phyloP scores from a whole-genome alignment of 129 eudicot species.

The Helianthus tuberosus region DNA sequence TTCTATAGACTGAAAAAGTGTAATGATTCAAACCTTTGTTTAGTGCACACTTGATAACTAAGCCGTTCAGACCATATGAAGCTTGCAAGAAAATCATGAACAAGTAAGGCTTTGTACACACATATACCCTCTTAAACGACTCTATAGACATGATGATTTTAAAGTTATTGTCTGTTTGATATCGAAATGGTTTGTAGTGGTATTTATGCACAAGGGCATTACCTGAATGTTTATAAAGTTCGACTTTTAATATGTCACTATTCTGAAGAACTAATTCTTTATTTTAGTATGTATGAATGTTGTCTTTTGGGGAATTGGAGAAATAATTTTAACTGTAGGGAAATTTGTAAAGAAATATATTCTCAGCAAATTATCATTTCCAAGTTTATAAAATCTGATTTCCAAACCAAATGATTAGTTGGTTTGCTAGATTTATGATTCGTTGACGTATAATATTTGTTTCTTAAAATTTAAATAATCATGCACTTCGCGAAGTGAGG shows the following conservation, averaged over 20 bases:
- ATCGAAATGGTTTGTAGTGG: background rate
- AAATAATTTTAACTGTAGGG: background rate
- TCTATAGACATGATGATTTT: conserved; percentile 25
- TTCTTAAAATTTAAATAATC: background rate
- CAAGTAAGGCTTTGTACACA: conserved; percentile 14
- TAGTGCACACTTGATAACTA: conserved; percentile 30
- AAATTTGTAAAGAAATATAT: background rate
- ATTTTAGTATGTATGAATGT: no score
- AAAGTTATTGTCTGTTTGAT: background rate
- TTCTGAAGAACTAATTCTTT: no score
- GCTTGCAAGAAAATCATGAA: conserved; percentile 31
- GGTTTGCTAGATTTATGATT: no score
- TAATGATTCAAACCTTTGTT: conserved; percentile 36
- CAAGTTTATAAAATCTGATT: no score
- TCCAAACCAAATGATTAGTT: no score
- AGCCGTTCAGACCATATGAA: conserved; percentile 26
- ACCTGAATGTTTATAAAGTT: conserved; percentile 1
- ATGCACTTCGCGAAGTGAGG: background rate
- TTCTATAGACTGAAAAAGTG: conserved; percentile 28
- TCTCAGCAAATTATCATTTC: background rate
- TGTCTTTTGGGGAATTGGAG: background rate
- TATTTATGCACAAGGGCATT: conserved; percentile 16
- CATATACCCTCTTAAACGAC: conserved; percentile 16
- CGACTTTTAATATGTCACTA: no score
- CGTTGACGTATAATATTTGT: background rate